Conservation (phyloP, 1,139 yeast species). For the Pneumocystis carinii region DNA sequence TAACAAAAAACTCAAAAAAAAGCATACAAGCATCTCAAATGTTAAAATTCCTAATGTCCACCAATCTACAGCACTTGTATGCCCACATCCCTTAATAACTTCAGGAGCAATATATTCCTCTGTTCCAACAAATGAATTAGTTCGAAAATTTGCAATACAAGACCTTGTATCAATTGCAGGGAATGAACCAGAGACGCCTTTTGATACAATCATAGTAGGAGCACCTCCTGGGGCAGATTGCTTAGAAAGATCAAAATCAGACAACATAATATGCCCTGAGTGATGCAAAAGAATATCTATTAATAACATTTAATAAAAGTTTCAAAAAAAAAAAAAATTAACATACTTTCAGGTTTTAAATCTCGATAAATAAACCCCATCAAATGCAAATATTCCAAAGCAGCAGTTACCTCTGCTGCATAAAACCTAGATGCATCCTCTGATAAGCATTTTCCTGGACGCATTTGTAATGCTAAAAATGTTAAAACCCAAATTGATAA, state of each 20-base stretch:
- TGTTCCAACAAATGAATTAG: conserved; percentile 95
- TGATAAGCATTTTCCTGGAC: conserved; percentile 68
- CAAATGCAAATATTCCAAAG: conserved; percentile 81
- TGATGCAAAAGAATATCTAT: conserved; percentile 66
- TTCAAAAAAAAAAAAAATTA: background rate
- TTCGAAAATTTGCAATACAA: conserved; percentile 87
- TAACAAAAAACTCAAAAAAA: background rate
- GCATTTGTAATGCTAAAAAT: conserved; percentile 66
- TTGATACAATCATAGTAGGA: conserved; percentile 28
- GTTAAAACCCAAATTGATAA: background rate
- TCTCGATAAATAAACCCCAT: conserved; percentile 96
- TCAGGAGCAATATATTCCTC: conserved; percentile 98
- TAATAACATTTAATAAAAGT: background rate
- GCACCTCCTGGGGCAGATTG: conserved; percentile 56
- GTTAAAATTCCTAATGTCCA: conserved; percentile 92
- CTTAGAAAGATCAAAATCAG: conserved; percentile 89
- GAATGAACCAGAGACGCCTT: conserved; percentile 18
- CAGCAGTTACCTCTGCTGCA: conserved; percentile 96
- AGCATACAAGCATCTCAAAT: conserved; percentile 57
- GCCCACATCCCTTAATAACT: conserved; percentile 92
- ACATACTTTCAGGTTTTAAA: conserved; percentile 64
- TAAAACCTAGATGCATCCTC: conserved; percentile 87
- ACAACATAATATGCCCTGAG: conserved; percentile 93
- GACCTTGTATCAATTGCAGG: conserved; percentile 70
- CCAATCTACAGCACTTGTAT: conserved; percentile 97